Conservation (phyloP, 2,329 filamentous ascomycete species). For the Fusarium heterosporum region DNA sequence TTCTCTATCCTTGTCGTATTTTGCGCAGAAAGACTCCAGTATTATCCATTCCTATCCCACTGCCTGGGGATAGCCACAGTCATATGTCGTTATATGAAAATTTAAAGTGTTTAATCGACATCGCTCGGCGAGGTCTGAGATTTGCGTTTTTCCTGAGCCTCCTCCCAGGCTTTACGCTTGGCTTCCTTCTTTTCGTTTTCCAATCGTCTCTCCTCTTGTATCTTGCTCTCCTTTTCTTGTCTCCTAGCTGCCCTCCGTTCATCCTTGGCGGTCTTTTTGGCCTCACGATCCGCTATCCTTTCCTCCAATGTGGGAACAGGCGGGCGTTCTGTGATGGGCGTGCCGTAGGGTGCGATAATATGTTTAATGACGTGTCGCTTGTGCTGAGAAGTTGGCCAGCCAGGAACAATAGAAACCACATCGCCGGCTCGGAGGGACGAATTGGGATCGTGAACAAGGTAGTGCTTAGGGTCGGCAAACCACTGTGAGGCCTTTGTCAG, state of each 20-base stretch:
- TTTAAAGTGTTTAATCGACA: slow-evolving; percentile 24
- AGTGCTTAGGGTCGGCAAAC: slow-evolving; percentile 72
- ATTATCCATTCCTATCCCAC: slow-evolving; percentile 8
- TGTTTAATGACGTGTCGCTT: slow-evolving; percentile 80
- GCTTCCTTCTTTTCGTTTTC: slow-evolving; percentile 43
- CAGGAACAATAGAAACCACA: slow-evolving; percentile 76
- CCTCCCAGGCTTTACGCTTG: slow-evolving; percentile 43
- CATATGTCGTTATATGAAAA: slow-evolving; percentile 10
- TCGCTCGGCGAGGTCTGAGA: slow-evolving; percentile 29
- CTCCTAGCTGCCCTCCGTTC: slow-evolving; percentile 59
- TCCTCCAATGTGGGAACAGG: slow-evolving; percentile 74
- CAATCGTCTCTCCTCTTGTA: slow-evolving; percentile 45
- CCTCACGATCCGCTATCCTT: slow-evolving; percentile 65
- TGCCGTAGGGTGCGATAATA: slow-evolving; percentile 77
- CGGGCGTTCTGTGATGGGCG: slow-evolving; percentile 71
- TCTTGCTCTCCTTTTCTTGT: slow-evolving; percentile 40
- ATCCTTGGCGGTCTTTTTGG: slow-evolving; percentile 68
- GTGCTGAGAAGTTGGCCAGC: slow-evolving; percentile 72
- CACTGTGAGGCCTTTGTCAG: slow-evolving; percentile 49
- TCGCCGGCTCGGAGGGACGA: slow-evolving; percentile 79
- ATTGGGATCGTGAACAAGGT: slow-evolving; percentile 83
- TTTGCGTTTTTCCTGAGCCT: slow-evolving; percentile 36
- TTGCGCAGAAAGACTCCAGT: background rate
- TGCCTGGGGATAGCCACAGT: background rate
- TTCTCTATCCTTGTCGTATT: slow-evolving; percentile 1